phyloP scores from a whole-genome alignment of 2,329 filamentous ascomycete species.

The Aspergillus puulaauensis region DNA sequence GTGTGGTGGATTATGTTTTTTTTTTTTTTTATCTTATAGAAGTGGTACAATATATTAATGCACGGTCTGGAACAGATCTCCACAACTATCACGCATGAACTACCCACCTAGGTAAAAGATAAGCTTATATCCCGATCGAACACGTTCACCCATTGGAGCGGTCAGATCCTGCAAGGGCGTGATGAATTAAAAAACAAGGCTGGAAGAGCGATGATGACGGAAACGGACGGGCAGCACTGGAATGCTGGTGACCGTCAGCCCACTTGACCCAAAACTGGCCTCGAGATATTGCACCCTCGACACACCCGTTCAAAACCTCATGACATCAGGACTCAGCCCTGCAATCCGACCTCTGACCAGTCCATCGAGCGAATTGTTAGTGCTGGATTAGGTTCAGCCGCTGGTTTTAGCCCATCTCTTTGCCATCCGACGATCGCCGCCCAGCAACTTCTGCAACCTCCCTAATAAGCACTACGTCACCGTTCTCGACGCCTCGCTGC shows the following conservation, averaged over 20 bases:
- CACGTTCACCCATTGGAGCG: not conserved
- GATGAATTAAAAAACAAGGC: not conserved
- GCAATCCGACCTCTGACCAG: slow-evolving; percentile 7
- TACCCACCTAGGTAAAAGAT: slow-evolving; percentile 6
- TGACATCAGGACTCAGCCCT: slow-evolving; percentile 17
- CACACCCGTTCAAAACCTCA: slow-evolving; percentile 8
- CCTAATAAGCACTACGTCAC: slow-evolving; percentile 30
- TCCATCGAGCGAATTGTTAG: not conserved
- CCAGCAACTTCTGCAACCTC: slow-evolving; percentile 17
- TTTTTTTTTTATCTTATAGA: not conserved
- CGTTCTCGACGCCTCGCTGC: slow-evolving; percentile 10
- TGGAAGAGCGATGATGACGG: not conserved
- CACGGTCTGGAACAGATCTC: not conserved
- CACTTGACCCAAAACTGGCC: not conserved
- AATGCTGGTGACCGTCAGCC: slow-evolving; percentile 3
- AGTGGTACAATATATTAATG: not conserved
- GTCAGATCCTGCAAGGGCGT: not conserved
- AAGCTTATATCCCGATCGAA: slow-evolving; percentile 4
- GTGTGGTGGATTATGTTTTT: not conserved
- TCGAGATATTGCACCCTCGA: slow-evolving; percentile 5
- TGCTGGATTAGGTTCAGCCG: slow-evolving; percentile 4
- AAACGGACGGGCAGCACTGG: not conserved
- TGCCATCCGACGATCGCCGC: not conserved
- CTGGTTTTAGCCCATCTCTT: not conserved
- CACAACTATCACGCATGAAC: not conserved